Base-by-base conservation (phyloP, 2,329 filamentous ascomycete species). In the Blastomyces silverae region DNA sequence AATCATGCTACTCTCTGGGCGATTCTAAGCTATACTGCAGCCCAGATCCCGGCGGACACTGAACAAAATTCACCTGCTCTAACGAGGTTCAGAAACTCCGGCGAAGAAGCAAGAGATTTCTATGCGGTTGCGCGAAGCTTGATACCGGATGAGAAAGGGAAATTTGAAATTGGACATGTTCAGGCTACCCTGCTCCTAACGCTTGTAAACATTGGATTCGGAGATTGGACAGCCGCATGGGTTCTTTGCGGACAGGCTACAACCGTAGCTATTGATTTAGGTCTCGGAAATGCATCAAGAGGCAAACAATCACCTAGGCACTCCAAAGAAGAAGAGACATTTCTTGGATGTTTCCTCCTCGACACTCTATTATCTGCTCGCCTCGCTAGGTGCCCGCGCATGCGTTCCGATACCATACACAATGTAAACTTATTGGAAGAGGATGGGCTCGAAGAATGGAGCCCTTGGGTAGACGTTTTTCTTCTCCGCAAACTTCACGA, bases 391-490 rank as follows among this genome's bases (percentile, higher is more conserved):
- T 72, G 73, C 13, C 78, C 80, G 4, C 80, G 82, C 63, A 72
- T 84, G 50, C 76, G 75, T 42, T 78, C 87, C 11, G 77, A 79
- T 17, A 81, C 85, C 62, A 72, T 84, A 34, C 74, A 78, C n/a
- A 73, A 75, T 48, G 72, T 81, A 39, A 81, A 81, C 11, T 74
- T 76, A 2, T 77, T 89, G 2, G 80, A 84, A 34, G 87, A 89
- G 73, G 86, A 89, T 69, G 87, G 87, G 1, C 76, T 88, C 25
- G 89, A 91, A 70, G 88, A 91, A 76, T 91, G 88, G 88, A 85
- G 89, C 68, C 85, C 87, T 1, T 91, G 89, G 89, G 80, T 81
- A 22, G 83, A 86, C 34, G 79, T 80, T 66, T 69, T 79, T 64
- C 67, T 77, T 66, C 67, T 72, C 64, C 68, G 71, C 31, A 64